These are phyloP conservation scores for Dryas octopetala DNA, from an alignment of 306 rosid species.

Conservation along the genomic window DNA sequence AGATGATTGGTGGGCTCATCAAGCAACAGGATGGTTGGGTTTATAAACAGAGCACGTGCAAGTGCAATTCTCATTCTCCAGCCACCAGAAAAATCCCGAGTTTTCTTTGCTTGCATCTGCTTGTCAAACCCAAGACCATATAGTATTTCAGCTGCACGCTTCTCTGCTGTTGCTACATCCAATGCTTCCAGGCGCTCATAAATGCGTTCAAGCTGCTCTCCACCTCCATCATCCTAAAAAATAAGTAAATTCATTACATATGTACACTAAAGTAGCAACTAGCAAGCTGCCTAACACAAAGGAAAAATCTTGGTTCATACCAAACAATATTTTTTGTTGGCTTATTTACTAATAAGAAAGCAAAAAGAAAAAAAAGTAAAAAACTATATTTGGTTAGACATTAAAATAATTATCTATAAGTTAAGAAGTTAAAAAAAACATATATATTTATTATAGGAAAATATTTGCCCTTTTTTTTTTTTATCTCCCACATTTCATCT, in stretches of 20 bases:
- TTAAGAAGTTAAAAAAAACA: no score
- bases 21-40: conserved; percentile 88
- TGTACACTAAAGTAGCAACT: neutral
- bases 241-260: neutral
- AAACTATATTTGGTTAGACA: no score
- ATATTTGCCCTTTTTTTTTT: no score
- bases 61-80: conserved; percentile 99
- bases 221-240: conserved; percentile 91
- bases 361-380: no score
- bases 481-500: no score
- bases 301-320: neutral
- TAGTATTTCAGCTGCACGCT: conserved; percentile 96
- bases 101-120: conserved; percentile 91
- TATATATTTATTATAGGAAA: no score
- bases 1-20: conserved; percentile 99
- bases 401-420: no score
- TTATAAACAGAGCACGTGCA: conserved; percentile 92
- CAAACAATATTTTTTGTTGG: neutral
- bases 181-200: conserved; percentile 90
- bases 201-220: conserved; percentile 83
- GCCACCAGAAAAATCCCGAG: conserved; percentile 96
- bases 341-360: neutral
- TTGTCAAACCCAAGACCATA: conserved; percentile 92
- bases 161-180: conserved; percentile 96
- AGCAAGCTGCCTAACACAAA: neutral